Percentiles rank a stretch among this genome's conserved stretches.
Evolutionary conservation across 345 rosid genomes (phyloP).

Genomic region (Gossypium australe): DNA sequence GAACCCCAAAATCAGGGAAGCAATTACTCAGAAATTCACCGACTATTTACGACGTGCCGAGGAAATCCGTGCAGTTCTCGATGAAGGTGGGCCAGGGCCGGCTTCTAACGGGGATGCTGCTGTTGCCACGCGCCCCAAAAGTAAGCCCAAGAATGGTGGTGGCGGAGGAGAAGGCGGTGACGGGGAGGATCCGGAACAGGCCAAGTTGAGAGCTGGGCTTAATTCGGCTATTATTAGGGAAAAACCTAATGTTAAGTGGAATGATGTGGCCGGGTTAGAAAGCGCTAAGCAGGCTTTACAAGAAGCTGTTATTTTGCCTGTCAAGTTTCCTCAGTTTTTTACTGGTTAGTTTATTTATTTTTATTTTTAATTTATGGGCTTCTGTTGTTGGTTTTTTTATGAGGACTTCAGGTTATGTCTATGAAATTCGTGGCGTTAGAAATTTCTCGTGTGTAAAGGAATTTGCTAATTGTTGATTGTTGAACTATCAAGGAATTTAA

Average conservation of each 20-base stretch:
- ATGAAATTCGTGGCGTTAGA: not conserved
- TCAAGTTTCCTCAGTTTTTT: conserved; percentile 77
- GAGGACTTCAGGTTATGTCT: not conserved
- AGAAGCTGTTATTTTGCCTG: conserved; percentile 87
- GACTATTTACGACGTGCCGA: conserved; percentile 80
- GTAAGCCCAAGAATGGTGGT: conserved; percentile 61
- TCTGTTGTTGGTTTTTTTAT: not conserved
- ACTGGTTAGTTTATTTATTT: conserved; percentile 39
- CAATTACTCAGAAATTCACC: conserved; percentile 70
- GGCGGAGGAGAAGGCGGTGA: conserved; percentile 43
- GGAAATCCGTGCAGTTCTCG: conserved; percentile 77
- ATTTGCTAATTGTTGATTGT: not conserved
- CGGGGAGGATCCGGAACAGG: conserved; percentile 68
- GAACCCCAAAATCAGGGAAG: conserved; percentile 70
- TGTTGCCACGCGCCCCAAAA: conserved; percentile 63
- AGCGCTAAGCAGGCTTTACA: conserved; percentile 75
- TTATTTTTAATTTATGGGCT: not conserved
- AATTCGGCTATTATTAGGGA: conserved; percentile 71
- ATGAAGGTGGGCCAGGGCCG: conserved; percentile 63
- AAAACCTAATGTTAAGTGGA: conserved; percentile 76
- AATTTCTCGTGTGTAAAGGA: not conserved
- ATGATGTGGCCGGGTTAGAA: conserved; percentile 80
- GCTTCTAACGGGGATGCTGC: conserved; percentile 63
- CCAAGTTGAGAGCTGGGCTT: conserved; percentile 61
- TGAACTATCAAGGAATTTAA: not conserved